Base-by-base conservation (phyloP, 495 filamentous ascomycete genomes). In the Tetracladium setigerum region DNA sequence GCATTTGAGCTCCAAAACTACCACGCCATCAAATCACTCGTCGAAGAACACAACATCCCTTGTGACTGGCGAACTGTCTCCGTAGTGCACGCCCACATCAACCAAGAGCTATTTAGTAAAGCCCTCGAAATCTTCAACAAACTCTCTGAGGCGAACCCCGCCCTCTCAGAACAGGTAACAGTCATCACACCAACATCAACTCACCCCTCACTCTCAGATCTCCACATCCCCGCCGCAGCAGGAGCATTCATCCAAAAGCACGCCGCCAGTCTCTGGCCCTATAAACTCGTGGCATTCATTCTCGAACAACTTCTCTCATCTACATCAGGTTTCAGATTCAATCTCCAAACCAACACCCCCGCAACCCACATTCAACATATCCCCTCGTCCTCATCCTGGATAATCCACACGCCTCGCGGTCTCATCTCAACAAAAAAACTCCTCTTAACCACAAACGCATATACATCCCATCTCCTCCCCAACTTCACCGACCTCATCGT, bases 371-470 rank as follows among this genome's bases (percentile, higher is more conserved):
- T 81, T 37, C 58, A 49, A 45, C 54, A 46, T 47, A 54, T 34
- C 37, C 41, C 39, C 7, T 44, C 19, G 49, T 53, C 30, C 11
- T 50, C 34, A 50, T 66, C 50, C 37, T 81, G 79, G 76, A 65
- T 66, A 2, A 57, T 90, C 6, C 60, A 72, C 14, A 94, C 88
- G 0, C 62, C 67, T 0, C 71, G 83, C 7, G 89, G 89, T 9
- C 67, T 52, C 1, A 69, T 91, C 49, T 46, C 45, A 0, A 60
- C 86, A 0, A 59, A 63, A 0, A 70, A 81, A 43, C 72, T 94
- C 16, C 70, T 94, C 6, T 74, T 95, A 34, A 81, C 83, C 9
- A 90, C 86, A 0, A 94, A 95, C 52, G 89, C 67, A 2, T 87
- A 89, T 50, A 88, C 84, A 0, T 80, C 79, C 0, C 72, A 84